Evolutionary conservation across 257 asterid genomes (phyloP).

Genomic region (Solanum chaucha): DNA sequence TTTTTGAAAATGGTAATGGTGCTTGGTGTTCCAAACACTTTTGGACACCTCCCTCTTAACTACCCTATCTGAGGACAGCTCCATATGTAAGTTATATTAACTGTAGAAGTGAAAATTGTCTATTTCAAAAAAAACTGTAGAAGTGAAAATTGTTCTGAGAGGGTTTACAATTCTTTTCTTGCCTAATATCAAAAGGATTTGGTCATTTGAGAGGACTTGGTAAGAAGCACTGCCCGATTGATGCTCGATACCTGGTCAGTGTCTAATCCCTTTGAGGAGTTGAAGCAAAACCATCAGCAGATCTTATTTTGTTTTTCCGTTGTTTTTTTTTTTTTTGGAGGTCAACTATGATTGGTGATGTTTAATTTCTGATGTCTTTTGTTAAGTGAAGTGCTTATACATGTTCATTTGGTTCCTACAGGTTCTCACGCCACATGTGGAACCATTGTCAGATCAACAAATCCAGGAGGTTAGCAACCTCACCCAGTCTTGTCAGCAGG

Average conservation of each 20-base stretch:
- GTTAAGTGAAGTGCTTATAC: background rate
- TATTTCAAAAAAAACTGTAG: background rate
- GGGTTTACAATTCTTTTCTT: background rate
- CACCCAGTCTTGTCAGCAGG: slow-evolving; percentile 72
- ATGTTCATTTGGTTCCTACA: slow-evolving; percentile 13
- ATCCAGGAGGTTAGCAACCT: slow-evolving; percentile 31
- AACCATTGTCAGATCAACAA: slow-evolving; percentile 58
- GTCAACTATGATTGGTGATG: background rate
- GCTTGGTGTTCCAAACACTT: background rate
- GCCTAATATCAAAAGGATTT: background rate
- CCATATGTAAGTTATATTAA: background rate
- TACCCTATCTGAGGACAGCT: background rate
- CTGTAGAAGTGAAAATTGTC: background rate
- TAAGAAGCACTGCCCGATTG: background rate
- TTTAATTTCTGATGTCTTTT: background rate
- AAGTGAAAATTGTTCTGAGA: background rate
- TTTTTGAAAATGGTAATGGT: too few species aligned
- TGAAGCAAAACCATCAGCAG: background rate
- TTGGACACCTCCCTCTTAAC: background rate
- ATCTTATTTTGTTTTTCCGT: background rate
- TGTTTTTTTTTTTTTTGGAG: background rate
- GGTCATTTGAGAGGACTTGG: background rate
- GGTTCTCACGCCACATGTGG: slow-evolving; percentile 64
- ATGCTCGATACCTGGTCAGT: background rate
- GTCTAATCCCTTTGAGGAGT: background rate